These are phyloP conservation scores for Candida jianshihensis DNA, from an alignment of 805 yeast genomes.

Conservation along the genomic window DNA sequence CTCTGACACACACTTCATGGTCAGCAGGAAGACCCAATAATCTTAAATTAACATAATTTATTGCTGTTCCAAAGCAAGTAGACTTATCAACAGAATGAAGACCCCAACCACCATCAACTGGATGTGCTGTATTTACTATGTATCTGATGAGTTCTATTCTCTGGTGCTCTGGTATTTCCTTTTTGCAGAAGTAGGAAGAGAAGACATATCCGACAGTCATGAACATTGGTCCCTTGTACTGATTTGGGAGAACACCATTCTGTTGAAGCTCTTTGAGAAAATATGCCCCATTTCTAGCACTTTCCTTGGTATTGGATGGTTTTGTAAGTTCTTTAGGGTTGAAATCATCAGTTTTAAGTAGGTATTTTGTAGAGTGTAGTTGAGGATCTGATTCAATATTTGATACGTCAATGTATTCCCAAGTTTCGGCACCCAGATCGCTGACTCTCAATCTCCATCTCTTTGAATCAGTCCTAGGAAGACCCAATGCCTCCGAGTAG, in stretches of 20 bases:
- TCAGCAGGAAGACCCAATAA: constrained; percentile 66
- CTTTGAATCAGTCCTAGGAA: constrained; percentile 59
- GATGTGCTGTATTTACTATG: constrained; percentile 86
- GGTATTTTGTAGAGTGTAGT: constrained; percentile 48
- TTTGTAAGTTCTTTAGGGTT: constrained; percentile 34
- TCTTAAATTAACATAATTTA: constrained; percentile 79
- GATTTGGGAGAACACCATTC: constrained; percentile 86
- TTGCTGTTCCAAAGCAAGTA: constrained; percentile 89
- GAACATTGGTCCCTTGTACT: constrained; percentile 97
- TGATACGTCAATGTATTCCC: constrained; percentile 56
- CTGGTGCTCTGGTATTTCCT: constrained; percentile 60
- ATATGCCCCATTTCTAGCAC: constrained; percentile 68
- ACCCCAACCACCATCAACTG: constrained; percentile 99
- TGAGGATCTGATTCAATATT: constrained; percentile 41
- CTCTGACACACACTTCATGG: constrained; percentile 74
- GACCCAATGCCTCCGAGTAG: constrained; percentile 66
- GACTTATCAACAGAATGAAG: constrained; percentile 86
- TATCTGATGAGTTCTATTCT: constrained; percentile 73
- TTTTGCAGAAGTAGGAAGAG: constrained; percentile 61
- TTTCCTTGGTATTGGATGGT: constrained; percentile 39
- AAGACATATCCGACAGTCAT: constrained; percentile 86
- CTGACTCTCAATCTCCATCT: constrained; percentile 74
- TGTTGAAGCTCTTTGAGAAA: constrained; percentile 64
- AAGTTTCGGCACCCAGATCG: constrained; percentile 68
- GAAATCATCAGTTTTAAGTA: constrained; percentile 35